A percentile compares a stretch with the other conserved stretches of the same genome.
Conservation (phyloP, 805 yeast species). For the Kluyveromyces siamensis region DNA sequence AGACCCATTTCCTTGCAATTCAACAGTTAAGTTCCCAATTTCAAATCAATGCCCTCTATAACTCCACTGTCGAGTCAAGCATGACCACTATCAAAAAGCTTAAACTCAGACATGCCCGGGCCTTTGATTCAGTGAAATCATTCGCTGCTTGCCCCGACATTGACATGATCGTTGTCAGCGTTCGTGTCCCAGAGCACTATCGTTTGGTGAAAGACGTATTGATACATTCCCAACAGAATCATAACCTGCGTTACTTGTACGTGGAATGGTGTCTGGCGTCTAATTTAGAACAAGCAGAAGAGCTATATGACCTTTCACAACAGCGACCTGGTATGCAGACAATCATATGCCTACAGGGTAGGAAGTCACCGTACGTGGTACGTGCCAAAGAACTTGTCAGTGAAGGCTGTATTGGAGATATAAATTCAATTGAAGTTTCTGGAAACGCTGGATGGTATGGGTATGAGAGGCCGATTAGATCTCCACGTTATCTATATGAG, state of each 20-base stretch:
- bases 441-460: constrained; percentile 28
- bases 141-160: constrained; percentile 17
- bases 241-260: constrained; percentile 19
- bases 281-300: constrained; percentile 18
- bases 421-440: constrained; percentile 24
- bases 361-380: constrained; percentile 24
- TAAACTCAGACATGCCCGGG: constrained; percentile 18
- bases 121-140: constrained; percentile 16
- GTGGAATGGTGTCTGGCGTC: constrained; percentile 25
- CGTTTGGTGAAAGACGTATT: constrained; percentile 13
- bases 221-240: constrained; percentile 14
- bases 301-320: constrained; percentile 18
- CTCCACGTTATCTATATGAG: constrained; percentile 21
- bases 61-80: constrained; percentile 14
- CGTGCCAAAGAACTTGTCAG: constrained; percentile 24
- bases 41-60: constrained; percentile 21
- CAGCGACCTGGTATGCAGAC: constrained; percentile 20
- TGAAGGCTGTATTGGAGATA: constrained; percentile 24
- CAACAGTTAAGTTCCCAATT: constrained; percentile 24
- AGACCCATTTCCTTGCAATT: constrained; percentile 25
- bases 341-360: constrained; percentile 23
- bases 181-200: constrained; percentile 16
- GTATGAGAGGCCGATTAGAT: constrained; percentile 20
- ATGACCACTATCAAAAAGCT: constrained; percentile 16
- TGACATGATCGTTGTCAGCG: constrained; percentile 22